Evolutionary conservation across 2,329 filamentous ascomycete species (phyloP), one percentile per base, ranked within the genome.

Genomic region (Tolypocladium endophyticum): DNA sequence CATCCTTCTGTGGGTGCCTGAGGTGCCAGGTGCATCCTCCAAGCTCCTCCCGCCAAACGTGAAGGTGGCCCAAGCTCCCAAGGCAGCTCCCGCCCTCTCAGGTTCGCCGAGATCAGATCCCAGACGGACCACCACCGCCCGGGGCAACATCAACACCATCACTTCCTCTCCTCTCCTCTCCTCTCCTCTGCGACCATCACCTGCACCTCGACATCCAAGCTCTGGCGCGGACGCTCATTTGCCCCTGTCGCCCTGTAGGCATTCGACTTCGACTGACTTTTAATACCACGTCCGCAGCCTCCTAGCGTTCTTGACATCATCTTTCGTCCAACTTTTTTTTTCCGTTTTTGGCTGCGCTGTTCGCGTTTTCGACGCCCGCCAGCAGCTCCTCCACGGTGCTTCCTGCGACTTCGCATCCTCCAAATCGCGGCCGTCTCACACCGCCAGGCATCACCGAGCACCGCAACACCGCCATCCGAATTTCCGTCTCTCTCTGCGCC

Each of bases 401-500:
- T 43, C 16, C n/a, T 39, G 25, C 25, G 35, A 28, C 28, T 33
- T 54, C 30, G 35, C 57, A 18, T 45, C 18, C 9, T 36, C 50
- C 50, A 33, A 25, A 30, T 33, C 12, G n/a, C 30, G 38, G 23
- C 28, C 36, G 25, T 33, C 8, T 30, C 25, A 20, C 25, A 30
- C 47, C 18, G 47, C 47, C 47, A 33, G n/a, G 47, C 47, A 33
- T 18, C 47, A 4, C 55, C 18, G 4, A 30, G 35, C 39, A 33
- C 11, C 14, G 38, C 55, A 35, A n/a, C 43, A 28, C n/a, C n/a
- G 30, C 28, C 41, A n/a, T 52, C 45, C 45, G 56, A 35, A 30
- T 20, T 33, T 11, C 4, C 41, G 20, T 50, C 20, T 16, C 50
- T 25, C 25, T 56, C 30, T 63, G 61, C 63, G 59, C 61, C 62